Percentiles rank a stretch among this genome's conserved stretches.
Evolutionary conservation across 768 basidiomycete species (phyloP).

Genomic region (Rhizopogon sp.): DNA sequence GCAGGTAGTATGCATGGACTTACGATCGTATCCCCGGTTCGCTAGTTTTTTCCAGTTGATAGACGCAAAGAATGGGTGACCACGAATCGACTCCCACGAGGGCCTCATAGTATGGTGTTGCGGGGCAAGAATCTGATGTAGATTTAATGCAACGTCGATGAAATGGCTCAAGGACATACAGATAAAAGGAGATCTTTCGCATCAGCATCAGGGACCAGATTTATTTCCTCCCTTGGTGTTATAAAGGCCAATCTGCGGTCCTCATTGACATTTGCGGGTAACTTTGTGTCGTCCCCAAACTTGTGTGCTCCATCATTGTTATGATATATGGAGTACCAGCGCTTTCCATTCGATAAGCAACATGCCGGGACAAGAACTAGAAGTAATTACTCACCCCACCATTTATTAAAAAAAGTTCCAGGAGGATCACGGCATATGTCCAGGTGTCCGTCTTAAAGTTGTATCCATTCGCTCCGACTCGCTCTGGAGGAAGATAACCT

Average conservation of each 20-base stretch:
- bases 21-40: conserved; percentile 6
- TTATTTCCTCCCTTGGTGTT: conserved; percentile 1
- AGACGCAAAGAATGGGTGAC: conserved; percentile 5
- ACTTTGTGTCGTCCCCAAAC: background rate
- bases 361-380: background rate
- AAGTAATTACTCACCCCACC: conserved; percentile 3
- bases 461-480: conserved; percentile 31
- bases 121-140: background rate
- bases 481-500: conserved; percentile 42
- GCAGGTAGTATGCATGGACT: background rate
- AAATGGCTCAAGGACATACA: background rate
- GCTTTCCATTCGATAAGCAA: background rate
- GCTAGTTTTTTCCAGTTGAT: conserved; percentile 5
- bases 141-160: background rate
- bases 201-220: conserved; percentile 1
- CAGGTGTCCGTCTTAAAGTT: conserved; percentile 39
- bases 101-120: conserved; percentile 6
- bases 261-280: background rate
- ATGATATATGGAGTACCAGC: conserved; percentile 6
- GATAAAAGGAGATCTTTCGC: conserved; percentile 7
- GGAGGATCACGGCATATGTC: conserved; percentile 28
- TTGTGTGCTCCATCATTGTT: background rate
- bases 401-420: conserved; percentile 5
- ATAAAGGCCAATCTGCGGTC: background rate
- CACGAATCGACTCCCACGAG: conserved; percentile 3